Evolutionary conservation across 768 basidiomycete species (phyloP).

Genomic region (Termitomyces bulborhizus): DNA sequence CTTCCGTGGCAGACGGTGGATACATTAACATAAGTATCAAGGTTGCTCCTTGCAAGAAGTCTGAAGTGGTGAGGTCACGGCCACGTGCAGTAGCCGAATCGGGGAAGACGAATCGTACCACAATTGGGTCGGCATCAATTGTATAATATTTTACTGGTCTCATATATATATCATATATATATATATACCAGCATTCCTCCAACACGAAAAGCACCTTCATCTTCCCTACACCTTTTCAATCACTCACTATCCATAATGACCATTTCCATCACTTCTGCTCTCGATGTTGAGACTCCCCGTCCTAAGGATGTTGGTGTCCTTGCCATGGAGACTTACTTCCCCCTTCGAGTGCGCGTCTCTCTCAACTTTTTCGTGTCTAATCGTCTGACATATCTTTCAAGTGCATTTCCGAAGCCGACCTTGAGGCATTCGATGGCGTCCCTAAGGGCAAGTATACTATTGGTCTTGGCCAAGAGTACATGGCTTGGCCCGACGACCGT

Average conservation of each 20-base stretch:
- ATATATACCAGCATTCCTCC: conserved; percentile 18
- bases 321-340: conserved; percentile 93
- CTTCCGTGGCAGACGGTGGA: not conserved
- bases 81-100: conserved; percentile 3
- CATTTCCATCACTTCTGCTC: conserved; percentile 27
- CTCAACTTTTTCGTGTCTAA: not conserved
- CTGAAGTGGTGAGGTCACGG: not conserved
- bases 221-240: not conserved
- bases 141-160: conserved; percentile 30
- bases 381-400: conserved; percentile 23
- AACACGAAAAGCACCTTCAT: conserved; percentile 7
- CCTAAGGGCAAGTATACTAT: conserved; percentile 98
- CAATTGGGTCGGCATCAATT: conserved; percentile 27
- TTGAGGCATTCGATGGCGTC: conserved; percentile 93
- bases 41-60: too few species aligned
- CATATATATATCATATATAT: conserved; percentile 13
- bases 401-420: conserved; percentile 94
- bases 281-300: conserved; percentile 43
- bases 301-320: conserved; percentile 94
- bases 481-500: conserved; percentile 98
- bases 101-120: conserved; percentile 34
- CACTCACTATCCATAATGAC: conserved; percentile 27
- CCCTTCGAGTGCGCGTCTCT: conserved; percentile 59
- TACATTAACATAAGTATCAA: not conserved
- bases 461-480: conserved; percentile 94